A percentile compares a stretch with the other conserved stretches of the same genome.
These are phyloP conservation scores for Umbelopsis ramanniana DNA, from an alignment of 192 early-diverging fungal genomes.

Conservation along the genomic window DNA sequence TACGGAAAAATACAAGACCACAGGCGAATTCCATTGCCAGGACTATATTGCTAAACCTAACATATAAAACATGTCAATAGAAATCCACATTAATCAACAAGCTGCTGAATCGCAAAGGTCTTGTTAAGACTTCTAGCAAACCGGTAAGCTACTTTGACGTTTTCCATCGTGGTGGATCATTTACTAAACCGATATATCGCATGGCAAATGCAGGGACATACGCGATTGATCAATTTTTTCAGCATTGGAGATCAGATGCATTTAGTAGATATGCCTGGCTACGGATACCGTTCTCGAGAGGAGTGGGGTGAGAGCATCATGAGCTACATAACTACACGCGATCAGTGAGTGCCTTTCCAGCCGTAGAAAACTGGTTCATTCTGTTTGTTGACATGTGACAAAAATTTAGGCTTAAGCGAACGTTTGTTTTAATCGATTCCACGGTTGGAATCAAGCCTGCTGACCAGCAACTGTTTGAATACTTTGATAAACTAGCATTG, in stretches of 20 bases:
- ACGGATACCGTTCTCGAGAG: slow-evolving; percentile 52
- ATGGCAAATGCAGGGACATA: slow-evolving; percentile 49
- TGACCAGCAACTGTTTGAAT: slow-evolving; percentile 47
- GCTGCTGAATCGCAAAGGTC: slow-evolving; percentile 47
- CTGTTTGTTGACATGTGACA: neutral
- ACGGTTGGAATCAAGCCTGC: slow-evolving; percentile 52
- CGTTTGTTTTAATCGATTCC: slow-evolving; percentile 53
- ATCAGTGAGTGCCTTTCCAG: slow-evolving; percentile 41
- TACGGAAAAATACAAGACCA: too few relatives aligned
- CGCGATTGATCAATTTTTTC: slow-evolving; percentile 58
- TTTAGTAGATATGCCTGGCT: slow-evolving; percentile 63
- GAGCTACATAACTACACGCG: slow-evolving; percentile 43
- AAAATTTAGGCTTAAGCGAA: slow-evolving; percentile 42
- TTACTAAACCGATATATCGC: neutral
- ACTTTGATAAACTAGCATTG: slow-evolving; percentile 43
- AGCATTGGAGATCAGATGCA: slow-evolving; percentile 47
- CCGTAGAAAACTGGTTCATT: neutral
- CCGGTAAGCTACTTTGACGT: slow-evolving; percentile 43
- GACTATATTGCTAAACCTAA: too few relatives aligned
- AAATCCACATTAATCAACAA: slow-evolving; percentile 62
- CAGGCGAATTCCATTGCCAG: too few relatives aligned
- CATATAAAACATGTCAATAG: slow-evolving; percentile 7
- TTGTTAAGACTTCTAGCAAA: slow-evolving; percentile 58
- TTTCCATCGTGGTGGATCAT: neutral
- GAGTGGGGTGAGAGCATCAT: slow-evolving; percentile 60